Evolutionary conservation across 2,329 filamentous ascomycete species (phyloP).

Genomic region (Kalmusia sp.): DNA sequence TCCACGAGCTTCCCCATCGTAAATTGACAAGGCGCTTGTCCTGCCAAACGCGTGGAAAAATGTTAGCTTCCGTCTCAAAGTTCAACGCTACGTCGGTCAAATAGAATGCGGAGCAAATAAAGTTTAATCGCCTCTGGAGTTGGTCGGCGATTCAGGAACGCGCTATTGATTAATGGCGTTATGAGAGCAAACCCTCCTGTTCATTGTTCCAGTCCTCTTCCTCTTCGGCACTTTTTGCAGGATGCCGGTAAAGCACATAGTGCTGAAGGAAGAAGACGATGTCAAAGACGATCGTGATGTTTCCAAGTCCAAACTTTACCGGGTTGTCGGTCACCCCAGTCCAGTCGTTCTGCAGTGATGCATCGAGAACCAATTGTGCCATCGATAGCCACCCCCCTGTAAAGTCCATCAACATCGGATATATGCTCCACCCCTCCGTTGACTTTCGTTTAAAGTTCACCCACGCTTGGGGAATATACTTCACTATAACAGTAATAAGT

Average conservation of each 20-base stretch:
- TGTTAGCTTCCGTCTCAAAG: not conserved
- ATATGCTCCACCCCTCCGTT: constrained; percentile 87
- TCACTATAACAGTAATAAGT: constrained; percentile 84
- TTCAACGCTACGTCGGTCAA: not conserved
- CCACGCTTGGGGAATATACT: constrained; percentile 77
- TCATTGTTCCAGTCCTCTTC: constrained; percentile 34
- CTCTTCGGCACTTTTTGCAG: constrained; percentile 32
- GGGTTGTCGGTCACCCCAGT: constrained; percentile 89
- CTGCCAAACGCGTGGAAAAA: not conserved
- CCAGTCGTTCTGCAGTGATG: constrained; percentile 85
- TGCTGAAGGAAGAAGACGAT: constrained; percentile 87
- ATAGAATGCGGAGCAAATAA: not conserved
- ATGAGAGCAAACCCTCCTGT: constrained; percentile 29
- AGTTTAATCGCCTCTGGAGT: not conserved
- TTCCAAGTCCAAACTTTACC: constrained; percentile 85
- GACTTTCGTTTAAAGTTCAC: constrained; percentile 85
- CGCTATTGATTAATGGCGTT: constrained; percentile 15
- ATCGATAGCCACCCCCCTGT: constrained; percentile 82
- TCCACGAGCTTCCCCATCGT: not conserved
- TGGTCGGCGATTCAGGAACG: not conserved
- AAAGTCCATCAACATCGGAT: constrained; percentile 83
- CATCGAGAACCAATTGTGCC: constrained; percentile 82
- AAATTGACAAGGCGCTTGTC: not conserved
- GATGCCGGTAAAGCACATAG: constrained; percentile 73
- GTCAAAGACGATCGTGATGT: constrained; percentile 87